Conservation (phyloP, 176 grass and related monocot species). For the Oryza coarctata region DNA sequence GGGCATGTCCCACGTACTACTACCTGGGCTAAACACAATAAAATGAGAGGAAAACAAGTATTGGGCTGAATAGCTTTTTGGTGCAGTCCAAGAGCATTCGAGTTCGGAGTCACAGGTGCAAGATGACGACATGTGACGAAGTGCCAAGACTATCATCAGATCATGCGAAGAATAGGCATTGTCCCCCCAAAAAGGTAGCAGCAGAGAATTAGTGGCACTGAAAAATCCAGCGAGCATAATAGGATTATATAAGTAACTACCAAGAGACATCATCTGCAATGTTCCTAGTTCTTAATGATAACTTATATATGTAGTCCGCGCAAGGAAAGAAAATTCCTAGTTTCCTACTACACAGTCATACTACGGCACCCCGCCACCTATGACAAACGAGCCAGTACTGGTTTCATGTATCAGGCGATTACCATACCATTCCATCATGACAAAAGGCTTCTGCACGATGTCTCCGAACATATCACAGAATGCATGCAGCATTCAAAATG, state of each 20-base stretch:
- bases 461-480: slow-evolving; percentile 42
- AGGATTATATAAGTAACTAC: neutral
- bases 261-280: neutral
- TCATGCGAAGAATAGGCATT: too few relatives aligned
- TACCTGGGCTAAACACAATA: too few relatives aligned
- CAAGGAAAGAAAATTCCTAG: neutral
- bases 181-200: too few relatives aligned
- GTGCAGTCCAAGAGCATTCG: too few relatives aligned
- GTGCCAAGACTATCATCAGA: too few relatives aligned
- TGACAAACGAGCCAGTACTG: slow-evolving; percentile 15
- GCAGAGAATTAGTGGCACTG: neutral
- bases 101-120: too few relatives aligned
- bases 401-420: slow-evolving; percentile 27
- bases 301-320: slow-evolving; percentile 26
- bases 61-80: too few relatives aligned
- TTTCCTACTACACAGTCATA: slow-evolving; percentile 12
- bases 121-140: too few relatives aligned
- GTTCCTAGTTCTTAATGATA: slow-evolving; percentile 24
- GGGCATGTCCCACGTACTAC: too few relatives aligned
- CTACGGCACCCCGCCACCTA: neutral
- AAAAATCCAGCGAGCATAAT: neutral
- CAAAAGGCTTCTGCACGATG: neutral
- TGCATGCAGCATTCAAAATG: slow-evolving; percentile 16
- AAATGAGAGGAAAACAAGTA: too few relatives aligned
- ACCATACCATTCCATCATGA: neutral